Base-by-base conservation (phyloP, 169 alveolate species). In the Plasmodium coatneyi region DNA sequence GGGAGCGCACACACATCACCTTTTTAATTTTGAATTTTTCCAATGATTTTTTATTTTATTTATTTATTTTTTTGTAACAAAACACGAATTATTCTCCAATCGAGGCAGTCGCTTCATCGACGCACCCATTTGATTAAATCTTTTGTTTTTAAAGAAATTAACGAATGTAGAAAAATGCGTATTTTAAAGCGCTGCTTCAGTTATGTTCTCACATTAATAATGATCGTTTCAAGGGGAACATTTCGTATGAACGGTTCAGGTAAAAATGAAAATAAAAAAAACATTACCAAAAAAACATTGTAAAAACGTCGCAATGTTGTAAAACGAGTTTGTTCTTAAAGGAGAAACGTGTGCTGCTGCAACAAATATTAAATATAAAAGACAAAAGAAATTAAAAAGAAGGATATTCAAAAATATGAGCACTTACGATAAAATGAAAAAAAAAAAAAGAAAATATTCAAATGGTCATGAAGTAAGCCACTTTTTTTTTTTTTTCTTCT, bases 221-320 rank as follows among this genome's bases (percentile, higher is more conserved):
- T 19, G 76, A 9, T 25, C 76, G 36, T 66, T 66, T 66, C 30
- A 12, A n/a, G 82, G 46, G 36, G 9, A 74, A 74, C 22, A 74
- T 32, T 30, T 74, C 30, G 49, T 70, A 80, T 80, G 34, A 9
- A 80, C 46, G 70, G 36, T 6, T 49, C 89, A 80, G 25, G 39
- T 36, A 54, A 22, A 80, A 80, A 52, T n/a, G n/a, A 25, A 80
- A 80, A 34, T 30, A 80, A 43, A 49, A 30, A 78, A 78, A 78
- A 28, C n/a, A n/a, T 0, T 34, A 56, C 12, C 3, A 78, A 39
- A 19, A 43, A 30, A 41, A 41, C 56, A 28, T 30, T 30, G 54
- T 79, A 32, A 28, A 32, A 79, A 79, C 28, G 49, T 36, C 54
- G 34, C 30, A 79, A 79, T 19, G 49, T 36, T 79, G 34, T 79